Evolutionary conservation across 495 filamentous ascomycete genomes (phyloP).

Genomic region (Penicillium angulare): DNA sequence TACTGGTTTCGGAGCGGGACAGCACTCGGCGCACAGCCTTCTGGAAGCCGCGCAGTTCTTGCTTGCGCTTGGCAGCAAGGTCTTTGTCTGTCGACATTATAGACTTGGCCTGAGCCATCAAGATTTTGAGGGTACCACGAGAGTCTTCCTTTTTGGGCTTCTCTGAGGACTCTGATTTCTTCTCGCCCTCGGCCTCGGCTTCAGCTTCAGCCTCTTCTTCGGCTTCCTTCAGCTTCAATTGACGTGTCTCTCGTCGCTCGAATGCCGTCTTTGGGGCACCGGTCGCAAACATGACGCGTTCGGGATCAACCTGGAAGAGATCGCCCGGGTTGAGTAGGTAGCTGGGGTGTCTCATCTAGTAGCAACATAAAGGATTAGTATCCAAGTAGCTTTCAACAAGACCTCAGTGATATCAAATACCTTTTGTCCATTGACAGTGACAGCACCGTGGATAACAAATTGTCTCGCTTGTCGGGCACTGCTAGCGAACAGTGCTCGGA

Average conservation of each 20-base stretch:
- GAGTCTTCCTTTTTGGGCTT: conserved; percentile 30
- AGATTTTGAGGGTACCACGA: conserved; percentile 47
- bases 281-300: conserved; percentile 82
- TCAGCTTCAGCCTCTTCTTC: conserved; percentile 26
- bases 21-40: conserved; percentile 53
- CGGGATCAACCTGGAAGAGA: conserved; percentile 92
- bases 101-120: conserved; percentile 52
- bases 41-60: conserved; percentile 59
- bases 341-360: conserved; percentile 84
- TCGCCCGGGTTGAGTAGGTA: conserved; percentile 97
- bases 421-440: conserved; percentile 95
- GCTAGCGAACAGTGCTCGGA: conserved; percentile 88
- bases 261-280: conserved; percentile 63
- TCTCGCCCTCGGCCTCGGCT: conserved; percentile 22
- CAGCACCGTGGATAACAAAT: conserved; percentile 86
- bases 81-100: conserved; percentile 51
- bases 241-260: conserved; percentile 45
- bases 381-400: not conserved
- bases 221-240: conserved; percentile 23
- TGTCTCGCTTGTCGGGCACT: conserved; percentile 93
- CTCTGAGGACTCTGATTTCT: conserved; percentile 17
- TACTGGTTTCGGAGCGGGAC: conserved; percentile 44
- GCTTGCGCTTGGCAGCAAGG: conserved; percentile 59
- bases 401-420: conserved; percentile 43
- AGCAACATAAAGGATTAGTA: not conserved